Base-by-base conservation (phyloP, 2,329 filamentous ascomycete species). In the Epichloe baconii region DNA sequence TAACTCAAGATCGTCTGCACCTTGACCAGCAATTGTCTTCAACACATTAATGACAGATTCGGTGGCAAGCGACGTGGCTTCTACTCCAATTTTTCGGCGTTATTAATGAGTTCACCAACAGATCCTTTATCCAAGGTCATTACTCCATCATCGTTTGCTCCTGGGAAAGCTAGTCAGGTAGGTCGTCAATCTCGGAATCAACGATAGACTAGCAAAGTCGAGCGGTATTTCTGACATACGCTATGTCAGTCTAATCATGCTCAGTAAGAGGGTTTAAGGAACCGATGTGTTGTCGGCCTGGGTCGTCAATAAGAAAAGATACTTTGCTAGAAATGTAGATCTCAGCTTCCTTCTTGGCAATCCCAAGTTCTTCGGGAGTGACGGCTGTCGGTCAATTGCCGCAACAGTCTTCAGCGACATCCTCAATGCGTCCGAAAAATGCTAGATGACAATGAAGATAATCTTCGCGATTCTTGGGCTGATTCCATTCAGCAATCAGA, bases 211-310 rank as follows among this genome's bases (percentile, higher is more conserved):
- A 84, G 60, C 86, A 94, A 2, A 95, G 73, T 15, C 78, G 74
- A 38, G 80, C 81, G 1, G 86, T 90, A 57, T 89, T 86, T 11
- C 87, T 86, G 37, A 94, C 76, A 57, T 94, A 95, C 0, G 88
- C 87, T 87, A 94, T 93, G 56, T 90, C 86, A 0, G 88, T 93
- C 86, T 88, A 94, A 61, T 93, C 87, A 48, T 87, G 76, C 42
- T 88, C 82, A 0, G 85, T 90, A 38, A 91, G 74, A 0, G 88
- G 88, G 58, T 93, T 85, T 69, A 94, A 94, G 10, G 76, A 79
- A 26, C 77, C 77, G 47, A 80, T 80, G 64, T 78, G 70, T 61
- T 93, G 88, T 51, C 88, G 76, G 17, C 88, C 88, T 1, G 88
- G 86, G 57, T 95, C 79, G 59, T 95, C 87, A 55, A 83, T 83